Percentiles rank a stretch among this genome's conserved stretches.
Conservation (phyloP, 2,329 filamentous ascomycete species). For the Paracamarosporium sp. region DNA sequence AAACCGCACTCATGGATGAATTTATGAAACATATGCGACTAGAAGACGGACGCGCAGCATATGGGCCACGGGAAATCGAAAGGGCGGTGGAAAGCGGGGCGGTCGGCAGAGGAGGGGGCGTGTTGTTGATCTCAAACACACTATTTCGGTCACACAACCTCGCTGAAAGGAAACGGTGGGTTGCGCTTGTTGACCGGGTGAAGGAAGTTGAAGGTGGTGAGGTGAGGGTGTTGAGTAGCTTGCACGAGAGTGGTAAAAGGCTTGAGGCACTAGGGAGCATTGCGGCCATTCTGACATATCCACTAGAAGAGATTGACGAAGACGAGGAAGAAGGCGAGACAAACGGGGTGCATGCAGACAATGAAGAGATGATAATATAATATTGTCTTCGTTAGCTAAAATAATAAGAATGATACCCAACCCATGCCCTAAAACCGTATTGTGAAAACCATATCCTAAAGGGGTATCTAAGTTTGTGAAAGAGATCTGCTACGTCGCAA, state of each 20-base stretch:
- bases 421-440: not conserved
- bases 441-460: not conserved
- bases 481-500: slow-evolving; percentile 16
- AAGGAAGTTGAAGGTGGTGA: slow-evolving; percentile 81
- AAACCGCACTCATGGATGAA: slow-evolving; percentile 83
- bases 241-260: slow-evolving; percentile 90
- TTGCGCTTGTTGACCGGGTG: slow-evolving; percentile 87
- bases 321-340: slow-evolving; percentile 50
- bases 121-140: slow-evolving; percentile 84
- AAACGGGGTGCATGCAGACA: slow-evolving; percentile 20
- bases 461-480: slow-evolving; percentile 13
- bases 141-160: slow-evolving; percentile 87
- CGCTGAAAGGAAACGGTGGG: slow-evolving; percentile 77
- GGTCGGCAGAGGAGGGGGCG: slow-evolving; percentile 83
- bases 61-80: slow-evolving; percentile 83
- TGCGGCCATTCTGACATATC: slow-evolving; percentile 89
- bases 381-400: not conserved
- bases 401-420: not conserved
- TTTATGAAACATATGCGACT: slow-evolving; percentile 79
- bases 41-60: slow-evolving; percentile 90
- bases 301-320: slow-evolving; percentile 80
- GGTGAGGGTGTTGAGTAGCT: slow-evolving; percentile 85
- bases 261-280: slow-evolving; percentile 85
- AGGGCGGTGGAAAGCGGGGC: slow-evolving; percentile 85
- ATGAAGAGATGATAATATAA: slow-evolving; percentile 35